Conservation (phyloP, 371 early-diverging fungal genomes). For the Entomophthora muscae region DNA sequence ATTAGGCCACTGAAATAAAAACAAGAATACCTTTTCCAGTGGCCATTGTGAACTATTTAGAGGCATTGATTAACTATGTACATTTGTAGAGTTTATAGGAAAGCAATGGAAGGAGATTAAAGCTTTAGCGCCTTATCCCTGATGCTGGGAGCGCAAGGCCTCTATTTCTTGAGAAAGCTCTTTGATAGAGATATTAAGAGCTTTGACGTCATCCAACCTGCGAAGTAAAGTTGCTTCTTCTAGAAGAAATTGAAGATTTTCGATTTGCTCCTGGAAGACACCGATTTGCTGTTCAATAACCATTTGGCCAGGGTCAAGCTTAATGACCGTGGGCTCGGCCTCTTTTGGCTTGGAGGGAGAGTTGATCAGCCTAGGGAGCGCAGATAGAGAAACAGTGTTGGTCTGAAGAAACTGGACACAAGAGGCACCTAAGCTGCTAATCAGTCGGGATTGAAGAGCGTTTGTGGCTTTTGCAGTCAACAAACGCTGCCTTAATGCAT, state of each 20-base stretch:
- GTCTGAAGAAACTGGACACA: slow-evolving; percentile 3
- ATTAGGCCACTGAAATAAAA: no score
- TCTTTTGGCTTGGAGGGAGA: not conserved
- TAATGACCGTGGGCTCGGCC: not conserved
- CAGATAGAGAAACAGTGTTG: slow-evolving; percentile 5
- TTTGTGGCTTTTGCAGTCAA: not conserved
- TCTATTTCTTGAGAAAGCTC: slow-evolving; percentile 59
- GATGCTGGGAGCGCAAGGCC: not conserved
- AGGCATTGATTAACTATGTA: no score
- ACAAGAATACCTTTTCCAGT: no score
- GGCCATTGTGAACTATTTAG: no score
- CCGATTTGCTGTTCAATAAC: slow-evolving; percentile 35
- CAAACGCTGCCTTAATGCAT: not conserved
- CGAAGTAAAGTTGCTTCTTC: slow-evolving; percentile 55
- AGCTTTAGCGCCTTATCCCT: no score
- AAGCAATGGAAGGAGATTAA: no score
- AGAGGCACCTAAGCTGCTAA: not conserved
- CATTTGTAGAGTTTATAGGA: no score
- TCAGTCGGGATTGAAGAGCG: not conserved
- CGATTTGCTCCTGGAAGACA: slow-evolving; percentile 48
- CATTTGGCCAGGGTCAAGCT: not conserved
- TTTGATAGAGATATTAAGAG: slow-evolving; percentile 41
- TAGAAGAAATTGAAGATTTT: slow-evolving; percentile 43
- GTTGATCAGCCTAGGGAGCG: not conserved
- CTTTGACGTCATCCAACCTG: slow-evolving; percentile 62